phyloP scores from a whole-genome alignment of 768 basidiomycete species.

The Austroboletus eburneus region DNA sequence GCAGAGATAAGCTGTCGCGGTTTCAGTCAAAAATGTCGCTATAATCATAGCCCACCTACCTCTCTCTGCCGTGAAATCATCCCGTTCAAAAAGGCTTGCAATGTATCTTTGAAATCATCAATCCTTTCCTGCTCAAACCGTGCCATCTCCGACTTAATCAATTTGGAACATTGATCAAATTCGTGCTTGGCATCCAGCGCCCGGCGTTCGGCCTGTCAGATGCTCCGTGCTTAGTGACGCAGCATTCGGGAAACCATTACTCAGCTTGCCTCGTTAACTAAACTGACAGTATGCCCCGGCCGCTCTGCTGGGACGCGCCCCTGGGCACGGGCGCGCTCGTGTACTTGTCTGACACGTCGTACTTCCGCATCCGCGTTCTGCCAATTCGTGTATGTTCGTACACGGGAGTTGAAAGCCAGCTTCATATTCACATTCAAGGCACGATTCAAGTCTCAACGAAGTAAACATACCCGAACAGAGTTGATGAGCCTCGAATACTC shows the following conservation, averaged over 20 bases:
- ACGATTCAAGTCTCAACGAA: not conserved
- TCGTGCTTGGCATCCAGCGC: conserved; percentile 81
- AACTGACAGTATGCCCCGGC: conserved; percentile 65
- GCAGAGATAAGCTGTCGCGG: conserved; percentile 55
- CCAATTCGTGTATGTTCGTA: conserved; percentile 79
- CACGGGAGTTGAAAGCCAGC: conserved; percentile 85
- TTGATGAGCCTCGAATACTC: conserved; percentile 91
- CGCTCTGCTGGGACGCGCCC: conserved; percentile 70
- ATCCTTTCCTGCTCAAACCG: conserved; percentile 92
- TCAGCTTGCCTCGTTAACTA: conserved; percentile 71
- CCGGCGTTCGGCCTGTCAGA: conserved; percentile 72
- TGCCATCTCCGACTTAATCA: conserved; percentile 85
- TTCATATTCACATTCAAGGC: conserved; percentile 26
- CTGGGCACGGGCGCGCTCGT: conserved; percentile 80
- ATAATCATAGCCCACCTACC: conserved; percentile 35
- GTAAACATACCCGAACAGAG: conserved; percentile 68
- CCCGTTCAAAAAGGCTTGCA: conserved; percentile 82
- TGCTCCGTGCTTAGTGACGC: not conserved
- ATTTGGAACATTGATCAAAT: conserved; percentile 82
- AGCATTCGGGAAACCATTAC: not conserved
- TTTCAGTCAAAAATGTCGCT: not conserved
- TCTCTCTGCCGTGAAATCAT: conserved; percentile 85
- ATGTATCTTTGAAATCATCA: conserved; percentile 83
- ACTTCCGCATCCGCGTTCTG: conserved; percentile 76
- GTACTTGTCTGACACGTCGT: conserved; percentile 63